Base-by-base conservation (phyloP, 1,284 basidiomycete genomes). In the Pisolithus thermaeus region DNA sequence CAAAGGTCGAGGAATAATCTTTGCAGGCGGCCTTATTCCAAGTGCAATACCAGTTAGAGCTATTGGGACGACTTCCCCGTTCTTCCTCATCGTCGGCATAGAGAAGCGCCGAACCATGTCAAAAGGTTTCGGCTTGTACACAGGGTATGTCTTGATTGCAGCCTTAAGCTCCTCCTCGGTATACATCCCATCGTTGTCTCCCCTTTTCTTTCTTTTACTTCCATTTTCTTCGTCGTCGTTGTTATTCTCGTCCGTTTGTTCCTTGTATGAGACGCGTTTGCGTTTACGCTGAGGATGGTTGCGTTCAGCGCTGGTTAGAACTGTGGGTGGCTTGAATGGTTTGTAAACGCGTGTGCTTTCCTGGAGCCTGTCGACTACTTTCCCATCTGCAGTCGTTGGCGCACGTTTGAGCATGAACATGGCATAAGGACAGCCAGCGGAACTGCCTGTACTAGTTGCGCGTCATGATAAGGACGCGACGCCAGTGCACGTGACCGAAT, bases 1-100 rank as follows among this genome's bases (percentile, higher is more conserved):
- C 14, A 98, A 73, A 2, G 96, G 96, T 11, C 96, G 79, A 6
- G 96, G 97, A 43, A 92, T 82, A 51, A 98, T 75, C 58, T 86
- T 90, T 0, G 87, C 79, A 52, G 85, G 83, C 1, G 92, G 88
- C 7, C 96, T 82, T 49, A 91, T 88, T 32, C 96, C 96, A 1
- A 99, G 81, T 3, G 94, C 86, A 3, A 81, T 78, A 59, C 89
- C 83, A 0, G 90, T 84, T 9, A 83, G 72, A 2, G 80, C 63
- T 14, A 84, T 78, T 7, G 79, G 71, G 9, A 98, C 74, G 7
- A 83, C 59, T 51, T 88, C 81, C 14, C 94, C 90, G 43, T 86
- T 82, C 63, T 81, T 87, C 46, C 73, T 82, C 82, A 99, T 97
- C 8, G 83, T 79, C 1, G 96, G 97, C 58, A 99, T 84, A 5